These are phyloP conservation scores for Capsicum pubescens DNA, from an alignment of 257 asterid species.

Conservation along the genomic window DNA sequence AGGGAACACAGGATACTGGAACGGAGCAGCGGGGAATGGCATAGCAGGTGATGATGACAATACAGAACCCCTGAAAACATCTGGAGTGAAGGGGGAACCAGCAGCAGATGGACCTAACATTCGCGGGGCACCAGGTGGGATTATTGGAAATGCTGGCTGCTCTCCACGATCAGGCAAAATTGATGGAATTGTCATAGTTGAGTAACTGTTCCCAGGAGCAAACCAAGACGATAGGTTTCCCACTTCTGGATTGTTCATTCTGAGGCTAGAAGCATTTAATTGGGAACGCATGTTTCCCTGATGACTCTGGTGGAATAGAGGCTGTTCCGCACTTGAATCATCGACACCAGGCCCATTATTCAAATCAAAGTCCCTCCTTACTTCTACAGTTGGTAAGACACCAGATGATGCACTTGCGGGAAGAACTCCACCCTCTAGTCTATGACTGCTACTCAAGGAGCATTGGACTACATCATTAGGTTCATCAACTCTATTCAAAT, in stretches of 20 bases:
- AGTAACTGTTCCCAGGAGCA: conserved; percentile 60
- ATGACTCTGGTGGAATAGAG: conserved; percentile 35
- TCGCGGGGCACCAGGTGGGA: conserved; percentile 63
- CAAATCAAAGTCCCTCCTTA: conserved; percentile 57
- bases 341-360: conserved; percentile 57
- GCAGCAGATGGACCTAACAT: conserved; percentile 45
- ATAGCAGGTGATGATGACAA: conserved; percentile 54
- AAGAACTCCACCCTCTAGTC: conserved; percentile 34
- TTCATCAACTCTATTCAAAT: conserved; percentile 55
- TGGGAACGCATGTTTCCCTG: conserved; percentile 53
- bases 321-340: conserved; percentile 44
- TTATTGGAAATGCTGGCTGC: conserved; percentile 56
- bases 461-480: conserved; percentile 43
- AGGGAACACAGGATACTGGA: conserved; percentile 50
- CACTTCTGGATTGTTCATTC: conserved; percentile 50
- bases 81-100: conserved; percentile 39
- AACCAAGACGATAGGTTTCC: conserved; percentile 78
- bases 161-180: conserved; percentile 69
- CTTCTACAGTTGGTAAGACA: conserved; percentile 39
- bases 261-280: conserved; percentile 46
- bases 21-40: conserved; percentile 43
- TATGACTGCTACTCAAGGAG: conserved; percentile 42
- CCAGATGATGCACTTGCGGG: conserved; percentile 37
- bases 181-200: conserved; percentile 62
- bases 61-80: conserved; percentile 47